phyloP scores from a whole-genome alignment of 75 land plant genomes.

The Pseudotsuga menziesii region DNA sequence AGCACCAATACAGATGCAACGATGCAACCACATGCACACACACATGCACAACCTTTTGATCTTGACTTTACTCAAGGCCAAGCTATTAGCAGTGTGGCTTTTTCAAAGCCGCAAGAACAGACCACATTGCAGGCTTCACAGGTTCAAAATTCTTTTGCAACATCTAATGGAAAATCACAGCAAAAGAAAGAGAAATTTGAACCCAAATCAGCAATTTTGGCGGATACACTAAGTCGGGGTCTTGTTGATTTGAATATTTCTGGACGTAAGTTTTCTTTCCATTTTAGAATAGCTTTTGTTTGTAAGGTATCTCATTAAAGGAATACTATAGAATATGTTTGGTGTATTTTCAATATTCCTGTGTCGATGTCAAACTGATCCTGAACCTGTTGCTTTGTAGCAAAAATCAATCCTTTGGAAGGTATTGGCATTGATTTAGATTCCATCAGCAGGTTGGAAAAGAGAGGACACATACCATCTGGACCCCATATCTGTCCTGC shows the following conservation, averaged over 20 bases:
- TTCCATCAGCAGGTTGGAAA: conserved; percentile 63
- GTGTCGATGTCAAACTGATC: neutral
- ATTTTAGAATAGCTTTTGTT: conserved; percentile 1
- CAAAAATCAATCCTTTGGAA: conserved; percentile 74
- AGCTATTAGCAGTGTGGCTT: neutral
- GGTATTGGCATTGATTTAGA: conserved; percentile 94
- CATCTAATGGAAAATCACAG: conserved; percentile 3
- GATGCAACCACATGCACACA: conserved; percentile 11
- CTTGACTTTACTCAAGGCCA: conserved; percentile 33
- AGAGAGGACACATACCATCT: too few species aligned
- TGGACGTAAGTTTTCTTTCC: conserved; percentile 50
- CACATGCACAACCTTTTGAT: conserved; percentile 26
- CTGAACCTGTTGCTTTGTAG: conserved; percentile 33
- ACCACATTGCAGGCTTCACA: neutral
- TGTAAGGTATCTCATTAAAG: neutral
- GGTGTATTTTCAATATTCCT: neutral
- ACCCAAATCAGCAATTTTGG: conserved; percentile 84
- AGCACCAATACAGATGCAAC: conserved; percentile 6
- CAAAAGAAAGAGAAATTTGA: conserved; percentile 42
- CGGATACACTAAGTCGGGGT: conserved; percentile 78
- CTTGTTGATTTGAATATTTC: conserved; percentile 83
- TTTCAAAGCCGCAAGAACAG: conserved; percentile 9
- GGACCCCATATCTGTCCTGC: too few species aligned
- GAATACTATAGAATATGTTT: neutral
- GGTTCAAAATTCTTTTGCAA: neutral